phyloP scores from a whole-genome alignment of 2,329 filamentous ascomycete species.

The Allantophomopsis cytisporea region DNA sequence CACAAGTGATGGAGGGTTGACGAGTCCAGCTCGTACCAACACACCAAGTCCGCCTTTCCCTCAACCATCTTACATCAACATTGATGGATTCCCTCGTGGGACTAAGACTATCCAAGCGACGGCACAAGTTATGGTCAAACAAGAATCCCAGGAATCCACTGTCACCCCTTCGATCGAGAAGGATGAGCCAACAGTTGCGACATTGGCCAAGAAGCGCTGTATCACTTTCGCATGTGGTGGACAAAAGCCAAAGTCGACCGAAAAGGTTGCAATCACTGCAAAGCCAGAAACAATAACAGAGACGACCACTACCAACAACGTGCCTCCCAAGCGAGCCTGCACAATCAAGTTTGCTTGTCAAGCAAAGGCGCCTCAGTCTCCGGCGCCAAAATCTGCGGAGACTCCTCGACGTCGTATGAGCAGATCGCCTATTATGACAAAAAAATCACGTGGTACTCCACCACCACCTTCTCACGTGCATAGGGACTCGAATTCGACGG shows the following conservation, averaged over 20 bases:
- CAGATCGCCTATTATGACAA: slow-evolving; percentile 14
- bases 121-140: slow-evolving; percentile 1
- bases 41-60: slow-evolving; percentile 80
- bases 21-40: slow-evolving; percentile 76
- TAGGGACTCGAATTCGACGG: slow-evolving; percentile 8
- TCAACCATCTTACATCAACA: slow-evolving; percentile 32
- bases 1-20: slow-evolving; percentile 87
- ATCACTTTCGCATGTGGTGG: slow-evolving; percentile 80
- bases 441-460: slow-evolving; percentile 10
- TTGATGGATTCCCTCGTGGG: slow-evolving; percentile 13
- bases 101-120: slow-evolving; percentile 7
- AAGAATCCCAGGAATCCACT: background rate
- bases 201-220: slow-evolving; percentile 65
- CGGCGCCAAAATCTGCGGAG: slow-evolving; percentile 7
- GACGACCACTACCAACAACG: slow-evolving; percentile 25
- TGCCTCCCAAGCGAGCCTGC: slow-evolving; percentile 52
- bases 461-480: slow-evolving; percentile 1
- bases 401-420: slow-evolving; percentile 5
- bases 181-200: slow-evolving; percentile 42
- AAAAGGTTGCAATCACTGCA: slow-evolving; percentile 23
- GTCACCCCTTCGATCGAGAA: slow-evolving; percentile 21
- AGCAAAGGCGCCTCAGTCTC: slow-evolving; percentile 2
- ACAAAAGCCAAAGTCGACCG: slow-evolving; percentile 32
- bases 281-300: slow-evolving; percentile 17
- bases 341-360: slow-evolving; percentile 18